Evolutionary conservation across 1,139 yeast genomes (phyloP), one percentile per base, ranked within the genome.

Genomic region (Nadsonia starkeyi-henricii): DNA sequence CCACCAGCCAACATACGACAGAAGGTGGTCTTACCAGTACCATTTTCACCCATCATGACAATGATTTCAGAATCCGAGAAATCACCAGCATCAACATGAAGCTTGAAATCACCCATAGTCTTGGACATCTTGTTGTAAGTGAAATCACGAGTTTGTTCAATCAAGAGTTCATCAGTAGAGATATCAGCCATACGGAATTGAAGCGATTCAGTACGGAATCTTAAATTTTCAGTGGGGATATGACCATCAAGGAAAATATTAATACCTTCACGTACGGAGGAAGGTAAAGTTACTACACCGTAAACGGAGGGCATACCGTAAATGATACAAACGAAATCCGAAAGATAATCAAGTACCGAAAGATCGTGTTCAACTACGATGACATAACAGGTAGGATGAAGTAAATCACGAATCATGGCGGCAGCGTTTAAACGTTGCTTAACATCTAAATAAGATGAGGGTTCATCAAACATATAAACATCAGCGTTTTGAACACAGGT

Each of bases 11-110:
- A 75, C 62, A 91, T 73, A 66, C 83, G 85, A 76, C 96, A 89
- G 73, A 91, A 82, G 8, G 98, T 91, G 43, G 98, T 91, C 72
- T 91, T 91, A 74, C 98, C 98, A 21, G 98, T 91, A 73, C 98
- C 98, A 67, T 91, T 91, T 72, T 91, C 98, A 66, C 98, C 98
- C 95, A 91, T 89, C 96, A 91, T 86, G 52, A 91, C 98, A 63
- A 91, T 77, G 60, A 91, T 91, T 72, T 91, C 98, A 43, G 96
- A 85, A 67, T 91, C 95, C 52, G 95, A 83, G 70, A 89, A 91
- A 53, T 84, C 91, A 70, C 98, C 98, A 44, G 77, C 65, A 62
- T 85, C 82, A 54, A 93, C 82, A 53, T 69, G 72, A 65, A 91
- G 75, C 62, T 77, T 79, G 83, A 91, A 91, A 68, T 88, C 96